Evolutionary conservation across 2,329 filamentous ascomycete genomes (phyloP).

Genomic region (Tolypocladium ophioglossoides): DNA sequence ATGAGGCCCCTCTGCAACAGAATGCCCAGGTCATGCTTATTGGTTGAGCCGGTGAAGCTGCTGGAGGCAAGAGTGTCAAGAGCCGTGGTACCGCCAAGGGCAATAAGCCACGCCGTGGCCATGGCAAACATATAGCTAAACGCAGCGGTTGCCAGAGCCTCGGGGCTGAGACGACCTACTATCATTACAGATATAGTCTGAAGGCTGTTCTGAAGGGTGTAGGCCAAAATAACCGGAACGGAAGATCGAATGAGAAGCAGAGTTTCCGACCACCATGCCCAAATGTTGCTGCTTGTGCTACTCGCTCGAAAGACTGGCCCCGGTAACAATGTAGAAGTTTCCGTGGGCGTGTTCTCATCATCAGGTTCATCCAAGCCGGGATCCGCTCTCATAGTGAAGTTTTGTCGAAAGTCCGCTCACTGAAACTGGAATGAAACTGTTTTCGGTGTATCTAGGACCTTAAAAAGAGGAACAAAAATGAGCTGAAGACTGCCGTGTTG

Average conservation of each 20-base stretch:
- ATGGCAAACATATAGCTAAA: slow-evolving; percentile 94
- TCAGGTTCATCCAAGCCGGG: too few species aligned
- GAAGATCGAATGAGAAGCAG: slow-evolving; percentile 24
- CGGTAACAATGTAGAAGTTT: too few species aligned
- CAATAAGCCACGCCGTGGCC: slow-evolving; percentile 80
- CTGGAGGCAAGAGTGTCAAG: slow-evolving; percentile 77
- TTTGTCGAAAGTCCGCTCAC: too few species aligned
- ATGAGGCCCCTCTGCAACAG: slow-evolving; percentile 68
- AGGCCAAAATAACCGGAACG: slow-evolving; percentile 71
- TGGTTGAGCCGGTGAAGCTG: slow-evolving; percentile 69
- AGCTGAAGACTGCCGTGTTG: too few species aligned
- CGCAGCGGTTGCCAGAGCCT: slow-evolving; percentile 70
- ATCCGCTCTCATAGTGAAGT: too few species aligned
- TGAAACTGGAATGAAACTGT: too few species aligned
- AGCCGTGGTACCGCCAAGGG: slow-evolving; percentile 74
- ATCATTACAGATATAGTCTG: slow-evolving; percentile 77
- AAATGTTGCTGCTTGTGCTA: too few species aligned
- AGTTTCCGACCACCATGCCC: too few species aligned
- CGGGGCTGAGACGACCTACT: slow-evolving; percentile 67
- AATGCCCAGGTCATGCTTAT: slow-evolving; percentile 69
- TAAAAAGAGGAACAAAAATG: too few species aligned
- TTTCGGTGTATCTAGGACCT: too few species aligned
- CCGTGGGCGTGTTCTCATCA: too few species aligned
- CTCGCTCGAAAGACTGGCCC: too few species aligned
- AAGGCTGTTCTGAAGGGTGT: slow-evolving; percentile 75